These are phyloP conservation scores for Thielaviopsis euricoi DNA, from an alignment of 2,329 filamentous ascomycete species.

Conservation along the genomic window DNA sequence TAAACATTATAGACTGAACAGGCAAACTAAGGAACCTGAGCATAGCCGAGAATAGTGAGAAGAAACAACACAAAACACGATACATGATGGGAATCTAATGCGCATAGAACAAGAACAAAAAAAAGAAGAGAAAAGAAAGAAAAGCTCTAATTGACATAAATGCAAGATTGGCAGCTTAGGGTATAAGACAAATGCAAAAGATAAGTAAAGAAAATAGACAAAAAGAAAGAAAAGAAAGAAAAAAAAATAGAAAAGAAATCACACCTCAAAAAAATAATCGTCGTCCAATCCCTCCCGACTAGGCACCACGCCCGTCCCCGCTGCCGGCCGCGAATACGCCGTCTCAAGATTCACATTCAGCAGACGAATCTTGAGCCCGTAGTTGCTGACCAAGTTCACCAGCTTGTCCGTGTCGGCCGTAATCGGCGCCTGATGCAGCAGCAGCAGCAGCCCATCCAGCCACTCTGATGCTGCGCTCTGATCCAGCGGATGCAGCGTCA, in stretches of 20 bases:
- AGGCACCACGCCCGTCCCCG: constrained; percentile 61
- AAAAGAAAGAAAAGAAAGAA: neutral
- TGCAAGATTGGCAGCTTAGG: no score
- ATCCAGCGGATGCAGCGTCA: constrained; percentile 68
- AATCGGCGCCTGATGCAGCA: constrained; percentile 87
- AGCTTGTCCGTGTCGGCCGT: constrained; percentile 92
- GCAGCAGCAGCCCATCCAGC: constrained; percentile 88
- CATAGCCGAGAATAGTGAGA: no score
- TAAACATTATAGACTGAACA: neutral
- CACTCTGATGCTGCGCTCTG: constrained; percentile 84
- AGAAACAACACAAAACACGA: neutral
- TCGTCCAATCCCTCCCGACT: constrained; percentile 75
- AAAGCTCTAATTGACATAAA: neutral
- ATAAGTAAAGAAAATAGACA: neutral
- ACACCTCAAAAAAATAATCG: constrained; percentile 82
- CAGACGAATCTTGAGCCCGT: constrained; percentile 80
- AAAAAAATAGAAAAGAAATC: constrained; percentile 12
- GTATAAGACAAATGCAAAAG: neutral
- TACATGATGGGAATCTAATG: neutral
- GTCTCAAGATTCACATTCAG: constrained; percentile 82
- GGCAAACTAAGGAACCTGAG: no score
- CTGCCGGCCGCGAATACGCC: constrained; percentile 46
- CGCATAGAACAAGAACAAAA: neutral
- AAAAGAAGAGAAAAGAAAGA: neutral
- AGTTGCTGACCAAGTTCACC: constrained; percentile 70